phyloP scores from a whole-genome alignment of 139 green algal species.

The Coelastrella sp. region DNA sequence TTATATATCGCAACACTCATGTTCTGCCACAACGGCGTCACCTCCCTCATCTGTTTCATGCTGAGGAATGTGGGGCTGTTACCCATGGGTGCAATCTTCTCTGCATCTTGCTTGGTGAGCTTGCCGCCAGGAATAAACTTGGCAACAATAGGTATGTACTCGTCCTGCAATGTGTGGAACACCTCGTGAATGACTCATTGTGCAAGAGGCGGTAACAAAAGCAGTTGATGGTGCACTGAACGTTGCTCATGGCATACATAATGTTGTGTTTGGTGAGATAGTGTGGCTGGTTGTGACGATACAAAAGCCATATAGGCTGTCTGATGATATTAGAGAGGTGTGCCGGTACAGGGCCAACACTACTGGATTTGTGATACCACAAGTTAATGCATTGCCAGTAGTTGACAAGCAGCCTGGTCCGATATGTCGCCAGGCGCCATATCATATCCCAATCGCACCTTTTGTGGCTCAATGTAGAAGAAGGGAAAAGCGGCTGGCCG shows the following conservation, averaged over 20 bases:
- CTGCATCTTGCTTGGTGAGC: constrained; percentile 22
- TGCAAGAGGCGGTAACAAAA: too few relatives aligned
- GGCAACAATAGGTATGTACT: constrained; percentile 36
- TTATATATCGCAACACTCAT: constrained; percentile 92
- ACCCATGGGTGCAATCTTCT: constrained; percentile 88
- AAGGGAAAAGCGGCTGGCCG: constrained; percentile 92
- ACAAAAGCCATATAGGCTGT: too few relatives aligned
- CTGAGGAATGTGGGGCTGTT: constrained; percentile 91
- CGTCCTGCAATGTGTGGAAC: constrained; percentile 14
- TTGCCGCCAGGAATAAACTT: constrained; percentile 4
- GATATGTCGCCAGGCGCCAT: too few relatives aligned
- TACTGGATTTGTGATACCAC: neutral
- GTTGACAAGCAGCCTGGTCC: neutral
- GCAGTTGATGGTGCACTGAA: too few relatives aligned
- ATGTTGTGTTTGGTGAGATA: too few relatives aligned
- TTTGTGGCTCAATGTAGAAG: constrained; percentile 95
- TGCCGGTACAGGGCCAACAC: too few relatives aligned
- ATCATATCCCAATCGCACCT: too few relatives aligned
- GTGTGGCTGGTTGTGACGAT: too few relatives aligned
- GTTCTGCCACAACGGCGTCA: constrained; percentile 91
- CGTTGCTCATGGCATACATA: too few relatives aligned
- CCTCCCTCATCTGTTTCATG: constrained; percentile 77
- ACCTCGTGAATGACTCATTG: too few relatives aligned
- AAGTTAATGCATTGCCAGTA: neutral
- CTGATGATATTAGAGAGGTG: too few relatives aligned